Percentiles rank a stretch among this genome's conserved stretches.
These are phyloP conservation scores for Amanita polypyramis DNA, from an alignment of 768 basidiomycete species.

Conservation along the genomic window DNA sequence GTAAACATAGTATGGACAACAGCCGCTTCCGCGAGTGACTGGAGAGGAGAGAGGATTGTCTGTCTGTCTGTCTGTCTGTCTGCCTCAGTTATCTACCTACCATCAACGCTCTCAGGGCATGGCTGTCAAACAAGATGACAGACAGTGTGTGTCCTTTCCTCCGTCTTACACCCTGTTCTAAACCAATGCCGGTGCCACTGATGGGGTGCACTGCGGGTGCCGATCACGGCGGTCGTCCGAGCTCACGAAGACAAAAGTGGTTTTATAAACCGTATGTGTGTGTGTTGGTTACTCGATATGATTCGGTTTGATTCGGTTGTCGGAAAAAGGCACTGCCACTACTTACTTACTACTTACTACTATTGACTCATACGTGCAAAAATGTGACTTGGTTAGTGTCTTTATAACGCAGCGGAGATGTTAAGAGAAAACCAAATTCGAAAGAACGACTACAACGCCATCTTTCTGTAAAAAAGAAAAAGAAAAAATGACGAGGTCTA, in stretches of 20 bases:
- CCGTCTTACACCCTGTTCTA: not conserved
- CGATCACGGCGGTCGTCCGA: not conserved
- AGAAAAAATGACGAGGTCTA: slow-evolving; percentile 5
- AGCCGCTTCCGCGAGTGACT: too few species aligned
- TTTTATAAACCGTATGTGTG: too few species aligned
- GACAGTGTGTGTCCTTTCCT: not conserved
- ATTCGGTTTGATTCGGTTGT: not conserved
- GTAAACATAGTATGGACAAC: too few species aligned
- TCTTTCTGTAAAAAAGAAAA: too few species aligned
- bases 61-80: too few species aligned
- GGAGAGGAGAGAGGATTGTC: too few species aligned
- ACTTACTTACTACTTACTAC: not conserved
- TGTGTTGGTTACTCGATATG: too few species aligned
- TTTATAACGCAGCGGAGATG: not conserved
- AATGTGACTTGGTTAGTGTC: not conserved
- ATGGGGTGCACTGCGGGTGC: not conserved
- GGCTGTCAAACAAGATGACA: not conserved
- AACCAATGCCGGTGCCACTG: not conserved
- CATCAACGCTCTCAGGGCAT: not conserved
- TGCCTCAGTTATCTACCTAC: too few species aligned
- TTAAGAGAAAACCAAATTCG: too few species aligned
- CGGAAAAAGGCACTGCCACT: not conserved
- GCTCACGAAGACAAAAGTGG: not conserved
- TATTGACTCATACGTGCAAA: not conserved
- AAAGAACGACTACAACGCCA: not conserved